These are phyloP conservation scores for Suillus discolor DNA, from an alignment of 768 basidiomycete genomes.

Conservation along the genomic window DNA sequence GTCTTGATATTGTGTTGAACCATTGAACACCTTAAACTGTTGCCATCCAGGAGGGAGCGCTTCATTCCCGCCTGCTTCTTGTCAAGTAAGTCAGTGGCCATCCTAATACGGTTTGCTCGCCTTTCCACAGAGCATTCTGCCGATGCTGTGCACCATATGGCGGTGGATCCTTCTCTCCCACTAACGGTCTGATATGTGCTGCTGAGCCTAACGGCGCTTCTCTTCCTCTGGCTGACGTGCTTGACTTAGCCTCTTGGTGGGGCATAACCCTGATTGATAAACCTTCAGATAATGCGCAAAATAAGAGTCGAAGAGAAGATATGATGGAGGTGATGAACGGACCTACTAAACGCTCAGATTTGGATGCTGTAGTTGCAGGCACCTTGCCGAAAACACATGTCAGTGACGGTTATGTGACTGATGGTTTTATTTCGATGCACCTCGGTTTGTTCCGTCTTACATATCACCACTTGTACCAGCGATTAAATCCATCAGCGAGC, in stretches of 20 bases:
- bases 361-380: background rate
- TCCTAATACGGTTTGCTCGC: background rate
- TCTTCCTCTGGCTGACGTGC: background rate
- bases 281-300: background rate
- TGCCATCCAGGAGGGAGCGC: background rate
- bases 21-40: too few species aligned
- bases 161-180: background rate
- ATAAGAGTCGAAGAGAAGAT: background rate
- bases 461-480: background rate
- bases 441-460: background rate
- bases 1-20: background rate
- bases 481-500: too few species aligned
- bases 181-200: background rate
- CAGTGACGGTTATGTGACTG: too few species aligned
- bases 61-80: background rate
- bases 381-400: too few species aligned
- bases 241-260: background rate
- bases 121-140: background rate
- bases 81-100: background rate
- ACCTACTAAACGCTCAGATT: background rate
- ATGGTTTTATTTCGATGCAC: background rate
- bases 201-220: background rate
- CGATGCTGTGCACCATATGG: conserved; percentile 1
- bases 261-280: background rate
- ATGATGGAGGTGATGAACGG: background rate